phyloP scores from a whole-genome alignment of 768 basidiomycete species.

The Boletus sp. region DNA sequence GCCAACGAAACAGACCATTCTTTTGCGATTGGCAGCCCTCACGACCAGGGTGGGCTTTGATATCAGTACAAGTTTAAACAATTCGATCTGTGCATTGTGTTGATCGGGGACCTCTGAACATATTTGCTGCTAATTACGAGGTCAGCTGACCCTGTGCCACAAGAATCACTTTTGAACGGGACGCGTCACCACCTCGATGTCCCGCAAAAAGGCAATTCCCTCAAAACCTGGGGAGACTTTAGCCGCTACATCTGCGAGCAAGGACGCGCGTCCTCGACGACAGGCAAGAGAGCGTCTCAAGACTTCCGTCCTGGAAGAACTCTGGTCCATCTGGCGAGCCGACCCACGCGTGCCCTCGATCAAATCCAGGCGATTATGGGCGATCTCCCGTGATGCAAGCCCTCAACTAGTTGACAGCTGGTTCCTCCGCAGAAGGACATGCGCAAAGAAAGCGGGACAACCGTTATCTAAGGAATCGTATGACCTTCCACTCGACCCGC shows the following conservation, averaged over 20 bases:
- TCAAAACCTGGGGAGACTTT: neutral
- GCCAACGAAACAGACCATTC: too few species aligned
- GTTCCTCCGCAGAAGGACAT: conserved; percentile 26
- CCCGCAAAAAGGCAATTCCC: conserved; percentile 3
- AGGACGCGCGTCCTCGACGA: conserved; percentile 1
- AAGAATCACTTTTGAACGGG: neutral
- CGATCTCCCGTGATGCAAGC: conserved; percentile 19
- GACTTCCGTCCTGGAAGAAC: conserved; percentile 19
- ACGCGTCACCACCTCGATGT: conserved; percentile 11
- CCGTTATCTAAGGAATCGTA: conserved; percentile 20
- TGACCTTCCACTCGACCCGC: conserved; percentile 16
- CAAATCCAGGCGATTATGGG: conserved; percentile 28
- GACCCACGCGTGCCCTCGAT: conserved; percentile 31
- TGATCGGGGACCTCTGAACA: too few species aligned
- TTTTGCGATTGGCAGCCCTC: too few species aligned
- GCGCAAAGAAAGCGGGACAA: conserved; percentile 24
- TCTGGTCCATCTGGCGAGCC: conserved; percentile 30
- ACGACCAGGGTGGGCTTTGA: too few species aligned
- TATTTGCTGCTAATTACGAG: neutral
- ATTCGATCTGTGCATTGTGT: too few species aligned
- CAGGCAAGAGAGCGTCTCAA: conserved; percentile 11
- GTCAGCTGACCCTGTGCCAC: conserved; percentile 10
- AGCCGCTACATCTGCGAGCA: neutral
- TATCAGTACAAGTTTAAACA: too few species aligned
- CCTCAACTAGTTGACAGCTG: conserved; percentile 23